Conservation (phyloP, 208 protist genomes). For the Acanthamoeba rhysodes region DNA sequence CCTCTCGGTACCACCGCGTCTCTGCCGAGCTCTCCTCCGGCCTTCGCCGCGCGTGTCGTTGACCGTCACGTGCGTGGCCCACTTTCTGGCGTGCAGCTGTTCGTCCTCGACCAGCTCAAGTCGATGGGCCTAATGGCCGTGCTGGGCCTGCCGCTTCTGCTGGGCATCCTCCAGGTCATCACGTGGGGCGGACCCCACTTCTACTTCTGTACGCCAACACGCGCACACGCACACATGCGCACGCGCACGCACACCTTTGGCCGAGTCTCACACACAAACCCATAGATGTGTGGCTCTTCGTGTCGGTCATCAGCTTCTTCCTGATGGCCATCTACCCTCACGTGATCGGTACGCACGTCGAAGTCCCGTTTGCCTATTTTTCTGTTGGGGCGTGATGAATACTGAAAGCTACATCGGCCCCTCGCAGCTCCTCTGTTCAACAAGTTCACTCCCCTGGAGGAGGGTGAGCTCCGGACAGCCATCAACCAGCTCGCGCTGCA, state of each 20-base stretch:
- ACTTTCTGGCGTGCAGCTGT: neutral
- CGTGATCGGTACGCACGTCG: neutral
- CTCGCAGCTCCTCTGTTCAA: constrained; percentile 44
- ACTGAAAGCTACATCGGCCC: neutral
- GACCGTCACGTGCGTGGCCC: too few relatives aligned
- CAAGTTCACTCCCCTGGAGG: constrained; percentile 18
- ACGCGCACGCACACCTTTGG: neutral
- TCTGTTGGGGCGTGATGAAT: neutral
- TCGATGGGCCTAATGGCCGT: constrained; percentile 38
- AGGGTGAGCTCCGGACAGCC: constrained; percentile 49
- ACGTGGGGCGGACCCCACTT: constrained; percentile 48
- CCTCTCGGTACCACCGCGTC: neutral
- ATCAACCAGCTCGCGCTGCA: constrained; percentile 20
- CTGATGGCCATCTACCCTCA: constrained; percentile 44
- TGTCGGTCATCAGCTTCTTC: constrained; percentile 24
- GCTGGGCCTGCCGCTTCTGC: constrained; percentile 10
- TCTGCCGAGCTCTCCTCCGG: neutral
- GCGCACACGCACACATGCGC: neutral
- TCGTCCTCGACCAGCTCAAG: constrained; percentile 58
- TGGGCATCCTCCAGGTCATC: constrained; percentile 41
- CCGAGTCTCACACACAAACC: neutral
- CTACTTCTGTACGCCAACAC: constrained; percentile 24
- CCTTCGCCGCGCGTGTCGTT: neutral
- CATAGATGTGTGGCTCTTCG: constrained; percentile 33
- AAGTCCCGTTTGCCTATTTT: neutral